These are phyloP conservation scores for Schizochytrium sp. DNA, from an alignment of 108 stramenopile genomes.

Conservation along the genomic window DNA sequence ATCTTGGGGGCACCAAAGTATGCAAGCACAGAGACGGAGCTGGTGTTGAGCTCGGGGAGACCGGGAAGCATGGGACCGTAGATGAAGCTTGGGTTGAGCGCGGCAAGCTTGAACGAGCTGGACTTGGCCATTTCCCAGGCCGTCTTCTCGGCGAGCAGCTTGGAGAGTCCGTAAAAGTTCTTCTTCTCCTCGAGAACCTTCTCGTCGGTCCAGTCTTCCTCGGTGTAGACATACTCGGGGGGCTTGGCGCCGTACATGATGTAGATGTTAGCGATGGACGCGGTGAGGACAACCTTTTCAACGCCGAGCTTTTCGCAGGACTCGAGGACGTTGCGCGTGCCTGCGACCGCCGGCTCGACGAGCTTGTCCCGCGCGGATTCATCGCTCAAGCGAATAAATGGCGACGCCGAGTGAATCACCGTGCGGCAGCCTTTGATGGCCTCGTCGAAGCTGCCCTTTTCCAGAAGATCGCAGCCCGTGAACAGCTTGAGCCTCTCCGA, in stretches of 20 bases:
- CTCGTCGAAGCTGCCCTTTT: slow-evolving; percentile 29
- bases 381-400: slow-evolving; percentile 13
- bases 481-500: slow-evolving; percentile 32
- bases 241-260: background rate
- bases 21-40: background rate
- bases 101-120: background rate
- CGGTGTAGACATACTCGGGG: background rate
- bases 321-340: slow-evolving; percentile 32
- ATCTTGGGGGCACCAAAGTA: background rate
- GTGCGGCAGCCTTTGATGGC: slow-evolving; percentile 24
- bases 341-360: slow-evolving; percentile 34
- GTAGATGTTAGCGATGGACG: background rate
- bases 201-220: slow-evolving; percentile 14
- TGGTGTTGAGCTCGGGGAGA: slow-evolving; percentile 8
- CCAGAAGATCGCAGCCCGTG: slow-evolving; percentile 18
- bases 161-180: background rate
- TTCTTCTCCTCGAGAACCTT: background rate
- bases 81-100: background rate
- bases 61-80: slow-evolving; percentile 13
- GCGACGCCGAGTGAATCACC: slow-evolving; percentile 33
- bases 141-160: background rate
- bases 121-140: background rate
- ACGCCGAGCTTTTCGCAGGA: slow-evolving; percentile 14
- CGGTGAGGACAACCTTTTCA: background rate
- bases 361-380: slow-evolving; percentile 23